Evolutionary conservation across 352 stramenopile species (phyloP), one percentile per base, ranked within the genome.

Genomic region (Pythium phragmitis): DNA sequence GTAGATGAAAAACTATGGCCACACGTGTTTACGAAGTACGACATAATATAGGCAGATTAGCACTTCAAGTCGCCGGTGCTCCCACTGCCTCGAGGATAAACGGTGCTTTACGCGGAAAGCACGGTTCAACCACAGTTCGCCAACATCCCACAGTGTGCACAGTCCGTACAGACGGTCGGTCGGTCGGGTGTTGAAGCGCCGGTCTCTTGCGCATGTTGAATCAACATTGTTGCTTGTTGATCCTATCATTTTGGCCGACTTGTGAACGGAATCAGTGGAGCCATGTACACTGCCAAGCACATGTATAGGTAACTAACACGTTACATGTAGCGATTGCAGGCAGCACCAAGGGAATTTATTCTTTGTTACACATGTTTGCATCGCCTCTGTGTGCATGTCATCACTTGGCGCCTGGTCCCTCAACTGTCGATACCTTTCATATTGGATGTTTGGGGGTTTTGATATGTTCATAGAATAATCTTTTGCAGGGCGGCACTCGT

Each of bases 391-490:
- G 11, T 12, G 34, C 11, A 39, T 13, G 34, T 33, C 56, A 34
- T 63, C 53, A 55, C 56, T 47, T 63, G 42, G 26, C 7, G 28
- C 30, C 42, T 30, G 26, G 19, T 39, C 33, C 13, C 14, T 52
- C 51, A 57, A 57, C 51, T 57, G 34, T 47, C 34, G 34, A 47
- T 47, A 57, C 51, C 34, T 47, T 14, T 36, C n/a, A 45, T 56
- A 37, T 11, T n/a, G n/a, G 4, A 33, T 34, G 13, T 30, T n/a
- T 11, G 1, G 11, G 17, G 8, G 9, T 30, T n/a, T 34, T 17
- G 14, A 34, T 34, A 19, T 3, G 34, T 39, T 39, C 34, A 14
- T 6, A 39, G 7, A 30, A 30, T 30, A 5, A 30, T 12, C 30
- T 57, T 9, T 57, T 28, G 34, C 30, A 45, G 14, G 50, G 16